Evolutionary conservation across 805 yeast species (phyloP).

Genomic region (Metschnikowia lochheadii): DNA sequence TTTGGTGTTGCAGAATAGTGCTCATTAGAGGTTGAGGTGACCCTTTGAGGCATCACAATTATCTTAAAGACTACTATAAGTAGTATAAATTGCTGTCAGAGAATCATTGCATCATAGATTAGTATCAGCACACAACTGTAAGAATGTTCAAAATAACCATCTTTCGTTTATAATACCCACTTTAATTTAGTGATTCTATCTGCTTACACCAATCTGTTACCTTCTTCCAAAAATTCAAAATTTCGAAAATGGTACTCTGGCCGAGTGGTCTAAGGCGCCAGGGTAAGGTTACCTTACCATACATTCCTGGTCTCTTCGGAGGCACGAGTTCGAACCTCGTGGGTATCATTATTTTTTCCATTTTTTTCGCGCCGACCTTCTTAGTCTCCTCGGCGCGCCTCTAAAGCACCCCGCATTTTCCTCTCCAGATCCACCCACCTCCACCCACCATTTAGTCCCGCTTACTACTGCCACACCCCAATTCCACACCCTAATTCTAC

Average conservation of each 20-base stretch:
- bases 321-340: slow-evolving; percentile 26
- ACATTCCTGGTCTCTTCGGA: slow-evolving; percentile 25
- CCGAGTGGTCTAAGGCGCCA: slow-evolving; percentile 26
- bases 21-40: no score
- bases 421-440: neutral
- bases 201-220: no score
- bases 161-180: no score
- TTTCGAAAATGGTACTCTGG: slow-evolving; percentile 18
- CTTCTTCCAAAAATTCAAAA: neutral
- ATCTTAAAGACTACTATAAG: no score
- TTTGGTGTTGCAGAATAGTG: no score
- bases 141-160: no score
- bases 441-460: no score
- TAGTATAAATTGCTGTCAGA: no score
- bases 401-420: slow-evolving; percentile 1
- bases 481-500: slow-evolving; percentile 2
- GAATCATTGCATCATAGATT: no score
- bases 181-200: no score
- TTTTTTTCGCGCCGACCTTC: slow-evolving; percentile 7
- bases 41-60: no score
- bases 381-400: neutral
- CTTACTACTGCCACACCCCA: neutral
- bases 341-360: slow-evolving; percentile 20
- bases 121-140: no score
- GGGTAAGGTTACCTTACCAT: slow-evolving; percentile 23